Evolutionary conservation across 2,329 filamentous ascomycete species (phyloP).

Genomic region (Botrytis aclada): DNA sequence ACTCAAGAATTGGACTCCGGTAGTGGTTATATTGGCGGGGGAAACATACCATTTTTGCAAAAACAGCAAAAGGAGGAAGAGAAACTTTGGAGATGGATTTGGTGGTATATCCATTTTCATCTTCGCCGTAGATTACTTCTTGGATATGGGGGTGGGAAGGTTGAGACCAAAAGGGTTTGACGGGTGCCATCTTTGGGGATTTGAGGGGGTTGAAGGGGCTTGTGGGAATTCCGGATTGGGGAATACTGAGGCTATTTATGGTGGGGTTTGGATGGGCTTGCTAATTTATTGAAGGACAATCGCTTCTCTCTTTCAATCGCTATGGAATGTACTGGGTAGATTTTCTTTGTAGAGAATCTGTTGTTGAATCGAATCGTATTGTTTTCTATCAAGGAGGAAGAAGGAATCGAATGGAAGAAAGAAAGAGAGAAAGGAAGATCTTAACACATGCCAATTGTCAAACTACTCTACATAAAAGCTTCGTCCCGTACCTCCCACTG

Average conservation of each 20-base stretch:
- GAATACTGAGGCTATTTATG: neutral
- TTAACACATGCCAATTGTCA: slow-evolving; percentile 9
- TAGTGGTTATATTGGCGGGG: neutral
- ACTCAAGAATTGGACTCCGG: neutral
- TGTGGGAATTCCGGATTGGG: neutral
- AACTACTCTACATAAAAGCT: neutral
- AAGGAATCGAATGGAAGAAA: neutral
- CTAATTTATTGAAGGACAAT: neutral
- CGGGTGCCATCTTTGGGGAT: slow-evolving; percentile 46
- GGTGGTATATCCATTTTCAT: slow-evolving; percentile 50
- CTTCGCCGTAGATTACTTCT: slow-evolving; percentile 51
- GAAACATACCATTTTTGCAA: slow-evolving; percentile 53
- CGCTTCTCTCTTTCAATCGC: neutral
- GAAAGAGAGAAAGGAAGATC: neutral
- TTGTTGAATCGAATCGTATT: neutral
- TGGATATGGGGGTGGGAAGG: slow-evolving; percentile 59
- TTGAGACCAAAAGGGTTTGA: slow-evolving; percentile 57
- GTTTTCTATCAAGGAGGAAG: neutral
- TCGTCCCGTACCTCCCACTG: neutral
- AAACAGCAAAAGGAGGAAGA: slow-evolving; percentile 61
- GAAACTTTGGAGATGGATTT: slow-evolving; percentile 56
- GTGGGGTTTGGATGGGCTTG: neutral
- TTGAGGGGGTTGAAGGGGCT: neutral
- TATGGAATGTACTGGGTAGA: neutral
- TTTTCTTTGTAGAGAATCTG: neutral